Percentiles rank a stretch among this genome's conserved stretches.
These are phyloP conservation scores for Heritiera littoralis DNA, from an alignment of 345 rosid species.

Conservation along the genomic window DNA sequence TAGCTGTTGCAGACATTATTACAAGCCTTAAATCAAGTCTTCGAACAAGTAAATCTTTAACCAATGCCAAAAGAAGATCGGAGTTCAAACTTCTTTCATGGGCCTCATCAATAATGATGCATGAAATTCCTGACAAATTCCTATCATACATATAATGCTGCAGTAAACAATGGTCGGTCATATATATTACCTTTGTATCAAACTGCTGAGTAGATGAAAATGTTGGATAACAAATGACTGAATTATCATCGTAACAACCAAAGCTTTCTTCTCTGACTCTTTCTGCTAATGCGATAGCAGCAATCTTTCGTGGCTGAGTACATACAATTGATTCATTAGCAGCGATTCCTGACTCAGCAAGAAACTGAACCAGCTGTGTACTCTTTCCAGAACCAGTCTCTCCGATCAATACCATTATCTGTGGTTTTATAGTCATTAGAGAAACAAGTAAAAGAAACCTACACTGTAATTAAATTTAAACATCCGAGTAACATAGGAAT, in stretches of 20 bases:
- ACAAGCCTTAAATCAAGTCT: slow-evolving; percentile 68
- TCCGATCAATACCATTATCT: slow-evolving; percentile 76
- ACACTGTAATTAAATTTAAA: not conserved
- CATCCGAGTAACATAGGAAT: not conserved
- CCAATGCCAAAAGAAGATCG: slow-evolving; percentile 77
- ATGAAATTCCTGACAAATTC: slow-evolving; percentile 71
- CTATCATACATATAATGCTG: slow-evolving; percentile 67
- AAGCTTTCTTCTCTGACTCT: slow-evolving; percentile 74
- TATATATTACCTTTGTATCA: slow-evolving; percentile 60
- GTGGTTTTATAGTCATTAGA: slow-evolving; percentile 23
- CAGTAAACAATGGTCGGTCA: slow-evolving; percentile 84
- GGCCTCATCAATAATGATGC: slow-evolving; percentile 84
- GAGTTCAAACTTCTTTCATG: slow-evolving; percentile 95
- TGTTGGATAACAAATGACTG: slow-evolving; percentile 50
- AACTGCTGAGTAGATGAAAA: slow-evolving; percentile 59
- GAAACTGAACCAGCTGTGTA: slow-evolving; percentile 86
- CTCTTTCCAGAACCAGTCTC: slow-evolving; percentile 97
- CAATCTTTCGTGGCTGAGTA: slow-evolving; percentile 88
- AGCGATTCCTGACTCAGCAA: slow-evolving; percentile 80
- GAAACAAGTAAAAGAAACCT: not conserved
- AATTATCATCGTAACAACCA: slow-evolving; percentile 60
- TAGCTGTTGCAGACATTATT: slow-evolving; percentile 95
- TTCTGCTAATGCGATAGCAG: slow-evolving; percentile 65
- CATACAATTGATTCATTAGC: slow-evolving; percentile 61
- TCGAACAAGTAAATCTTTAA: slow-evolving; percentile 54